phyloP scores from a whole-genome alignment of 2,329 filamentous ascomycete genomes.

The Calonectria hawksworthii region DNA sequence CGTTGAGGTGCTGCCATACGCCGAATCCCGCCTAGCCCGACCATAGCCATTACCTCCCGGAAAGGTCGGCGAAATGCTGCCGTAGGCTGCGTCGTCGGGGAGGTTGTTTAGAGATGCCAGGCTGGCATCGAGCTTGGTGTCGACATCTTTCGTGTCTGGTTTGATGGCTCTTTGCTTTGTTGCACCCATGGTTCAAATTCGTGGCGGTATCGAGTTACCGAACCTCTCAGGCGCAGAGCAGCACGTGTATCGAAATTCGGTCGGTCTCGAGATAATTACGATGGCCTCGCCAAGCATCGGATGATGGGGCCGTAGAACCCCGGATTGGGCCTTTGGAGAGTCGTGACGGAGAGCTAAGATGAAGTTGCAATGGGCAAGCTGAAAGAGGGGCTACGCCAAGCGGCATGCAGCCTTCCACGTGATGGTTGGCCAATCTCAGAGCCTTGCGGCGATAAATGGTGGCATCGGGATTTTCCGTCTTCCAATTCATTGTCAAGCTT shows the following conservation, averaged over 20 bases:
- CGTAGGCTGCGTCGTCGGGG: not conserved
- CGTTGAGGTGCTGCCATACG: constrained; percentile 2
- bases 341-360: not conserved
- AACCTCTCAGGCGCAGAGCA: not conserved
- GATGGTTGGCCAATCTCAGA: constrained; percentile 13
- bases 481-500: not conserved
- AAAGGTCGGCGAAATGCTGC: not conserved
- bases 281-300: not conserved
- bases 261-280: not conserved
- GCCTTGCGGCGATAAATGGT: not conserved
- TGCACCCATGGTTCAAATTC: not conserved
- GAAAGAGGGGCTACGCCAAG: constrained; percentile 14
- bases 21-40: constrained; percentile 6
- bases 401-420: constrained; percentile 14
- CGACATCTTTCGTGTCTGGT: not conserved
- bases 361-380: constrained; percentile 11
- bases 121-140: not conserved
- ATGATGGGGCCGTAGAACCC: not conserved
- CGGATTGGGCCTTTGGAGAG: not conserved
- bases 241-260: constrained; percentile 5
- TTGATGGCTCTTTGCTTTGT: constrained; percentile 6
- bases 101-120: not conserved
- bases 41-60: not conserved
- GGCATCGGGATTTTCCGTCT: constrained; percentile 4
- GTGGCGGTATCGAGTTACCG: not conserved